Evolutionary conservation across 805 yeast species (phyloP), one percentile per base, ranked within the genome.

Genomic region (Metschnikowia santaceciliae): DNA sequence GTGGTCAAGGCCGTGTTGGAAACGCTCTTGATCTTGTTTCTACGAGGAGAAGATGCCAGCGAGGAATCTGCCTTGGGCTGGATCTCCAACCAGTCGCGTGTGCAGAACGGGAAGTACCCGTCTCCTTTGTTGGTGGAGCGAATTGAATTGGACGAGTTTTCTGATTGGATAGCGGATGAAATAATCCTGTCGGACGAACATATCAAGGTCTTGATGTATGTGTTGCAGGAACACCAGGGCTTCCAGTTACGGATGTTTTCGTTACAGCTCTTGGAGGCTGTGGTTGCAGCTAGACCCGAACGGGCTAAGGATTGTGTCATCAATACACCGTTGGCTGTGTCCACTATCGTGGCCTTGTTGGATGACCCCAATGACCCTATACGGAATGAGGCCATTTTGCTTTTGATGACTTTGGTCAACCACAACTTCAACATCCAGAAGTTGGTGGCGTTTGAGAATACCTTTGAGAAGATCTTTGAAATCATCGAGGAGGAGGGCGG

Each of bases 131-230:
- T 82, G 26, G 69, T 79, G 66, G 82, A 78, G 46, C 79, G 79
- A 40, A 77, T 76, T 3, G 68, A 73, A 4, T 80, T 82, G 11
- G 98, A 91, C 64, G 96, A 90, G 61, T 88, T 94, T 57, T 88
- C 97, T 0, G 70, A 91, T 50, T 91, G 97, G 96, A 88, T 94
- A 32, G 90, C 98, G 0, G 99, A 94, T 68, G 97, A 90, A 61
- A 73, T 94, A 59, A 86, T 91, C 1, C 91, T 88, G 53, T 68
- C 66, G 45, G 67, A 60, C 15, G 67, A 61, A 26, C 55, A 65
- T 17, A 53, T 74, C 37, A 51, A 55, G 17, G 55, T 64, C 36
- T 53, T 74, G 35, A 54, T 74, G 38, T 66, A 68, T 20, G 81
- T 84, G 23, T 64, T 84, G 7, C 72, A 78, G 23, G 75, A 74